A percentile compares a stretch with the other conserved stretches of the same genome.
These are phyloP conservation scores for Pulveroboletus sp. DNA, from an alignment of 768 basidiomycete species.

Conservation along the genomic window DNA sequence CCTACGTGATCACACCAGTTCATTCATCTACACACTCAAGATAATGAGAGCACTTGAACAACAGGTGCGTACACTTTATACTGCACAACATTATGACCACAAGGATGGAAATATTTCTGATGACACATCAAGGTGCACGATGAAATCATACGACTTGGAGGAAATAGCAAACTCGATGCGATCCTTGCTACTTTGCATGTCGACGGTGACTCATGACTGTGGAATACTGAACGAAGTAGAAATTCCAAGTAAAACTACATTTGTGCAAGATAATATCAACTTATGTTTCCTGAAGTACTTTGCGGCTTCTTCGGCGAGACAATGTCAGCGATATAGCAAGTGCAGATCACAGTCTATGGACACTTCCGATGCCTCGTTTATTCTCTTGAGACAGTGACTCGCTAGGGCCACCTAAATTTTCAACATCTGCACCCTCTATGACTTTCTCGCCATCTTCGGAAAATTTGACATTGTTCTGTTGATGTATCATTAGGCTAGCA, in stretches of 20 bases:
- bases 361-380: too few relatives aligned
- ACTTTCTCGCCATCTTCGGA: slow-evolving; percentile 75
- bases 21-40: slow-evolving; percentile 79
- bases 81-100: too few relatives aligned
- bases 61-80: slow-evolving; percentile 40
- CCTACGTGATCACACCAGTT: slow-evolving; percentile 68
- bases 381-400: too few relatives aligned
- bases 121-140: slow-evolving; percentile 37
- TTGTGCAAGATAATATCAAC: too few relatives aligned
- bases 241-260: too few relatives aligned
- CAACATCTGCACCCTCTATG: slow-evolving; percentile 46
- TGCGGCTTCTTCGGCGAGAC: too few relatives aligned
- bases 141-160: slow-evolving; percentile 75
- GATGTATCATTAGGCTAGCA: neutral
- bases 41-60: slow-evolving; percentile 66
- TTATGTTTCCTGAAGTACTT: too few relatives aligned
- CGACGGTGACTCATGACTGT: slow-evolving; percentile 4
- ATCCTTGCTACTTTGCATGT: slow-evolving; percentile 58
- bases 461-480: slow-evolving; percentile 72
- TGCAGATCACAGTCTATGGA: neutral
- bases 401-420: too few relatives aligned
- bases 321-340: too few relatives aligned
- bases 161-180: slow-evolving; percentile 61
- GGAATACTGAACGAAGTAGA: too few relatives aligned
- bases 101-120: neutral